Conservation (phyloP, 495 filamentous ascomycete species). For the Penicillium bovifimosum region DNA sequence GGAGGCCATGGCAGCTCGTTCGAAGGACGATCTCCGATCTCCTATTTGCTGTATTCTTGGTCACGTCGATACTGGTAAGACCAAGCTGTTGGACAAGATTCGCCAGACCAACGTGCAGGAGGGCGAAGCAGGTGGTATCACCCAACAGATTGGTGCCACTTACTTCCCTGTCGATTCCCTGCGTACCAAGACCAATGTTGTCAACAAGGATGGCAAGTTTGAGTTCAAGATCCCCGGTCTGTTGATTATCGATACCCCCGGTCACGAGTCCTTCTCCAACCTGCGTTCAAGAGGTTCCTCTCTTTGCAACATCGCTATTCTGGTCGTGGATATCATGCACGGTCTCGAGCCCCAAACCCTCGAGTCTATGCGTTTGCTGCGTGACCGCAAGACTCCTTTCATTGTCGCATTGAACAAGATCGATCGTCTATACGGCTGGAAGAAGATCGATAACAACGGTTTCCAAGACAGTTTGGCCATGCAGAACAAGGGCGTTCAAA, state of each 20-base stretch:
- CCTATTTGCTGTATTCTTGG: conserved; percentile 99
- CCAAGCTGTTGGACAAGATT: conserved; percentile 97
- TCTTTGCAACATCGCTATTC: conserved; percentile 97
- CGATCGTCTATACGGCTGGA: conserved; percentile 98
- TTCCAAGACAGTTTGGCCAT: conserved; percentile 86
- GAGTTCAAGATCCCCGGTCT: conserved; percentile 98
- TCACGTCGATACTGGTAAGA: conserved; percentile 99
- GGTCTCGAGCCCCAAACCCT: conserved; percentile 96
- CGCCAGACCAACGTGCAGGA: conserved; percentile 98
- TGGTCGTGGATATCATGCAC: conserved; percentile 99
- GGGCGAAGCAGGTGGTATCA: conserved; percentile 99
- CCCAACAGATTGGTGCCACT: conserved; percentile 98
- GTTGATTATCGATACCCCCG: conserved; percentile 95
- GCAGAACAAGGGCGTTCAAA: conserved; percentile 91
- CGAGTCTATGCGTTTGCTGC: conserved; percentile 90
- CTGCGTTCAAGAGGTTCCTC: conserved; percentile 92
- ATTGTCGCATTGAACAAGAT: conserved; percentile 99
- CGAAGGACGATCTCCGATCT: conserved; percentile 89
- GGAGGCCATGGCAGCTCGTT: conserved; percentile 85
- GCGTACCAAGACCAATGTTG: conserved; percentile 81
- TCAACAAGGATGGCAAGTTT: conserved; percentile 85
- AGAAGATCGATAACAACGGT: conserved; percentile 95
- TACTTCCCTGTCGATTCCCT: conserved; percentile 98
- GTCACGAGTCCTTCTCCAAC: conserved; percentile 99
- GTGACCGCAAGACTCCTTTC: conserved; percentile 94